Percentiles rank a stretch among this genome's conserved stretches.
Evolutionary conservation across 768 basidiomycete species (phyloP).

Genomic region (Lepiota venenata): DNA sequence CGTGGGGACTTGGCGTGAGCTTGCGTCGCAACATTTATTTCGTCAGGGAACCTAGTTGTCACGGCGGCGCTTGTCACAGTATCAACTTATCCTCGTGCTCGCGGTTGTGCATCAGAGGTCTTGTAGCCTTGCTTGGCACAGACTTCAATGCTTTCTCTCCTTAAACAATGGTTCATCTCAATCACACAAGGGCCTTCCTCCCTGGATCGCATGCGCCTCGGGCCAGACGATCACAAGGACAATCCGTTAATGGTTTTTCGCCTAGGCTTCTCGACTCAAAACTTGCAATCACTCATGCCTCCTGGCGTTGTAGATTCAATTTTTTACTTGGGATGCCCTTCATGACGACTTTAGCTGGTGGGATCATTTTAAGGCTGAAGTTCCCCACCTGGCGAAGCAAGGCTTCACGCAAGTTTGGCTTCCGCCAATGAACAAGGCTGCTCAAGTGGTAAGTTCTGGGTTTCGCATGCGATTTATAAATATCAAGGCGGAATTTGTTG

Average conservation of each 20-base stretch:
- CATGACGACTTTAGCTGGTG: conserved; percentile 72
- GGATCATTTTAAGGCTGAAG: conserved; percentile 65
- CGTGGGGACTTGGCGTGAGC: too few relatives aligned
- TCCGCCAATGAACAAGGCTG: conserved; percentile 82
- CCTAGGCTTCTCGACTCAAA: neutral
- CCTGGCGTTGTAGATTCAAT: conserved; percentile 55
- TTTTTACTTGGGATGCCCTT: conserved; percentile 78
- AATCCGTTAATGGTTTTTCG: conserved; percentile 68
- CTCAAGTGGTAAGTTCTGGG: conserved; percentile 42
- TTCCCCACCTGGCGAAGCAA: conserved; percentile 58
- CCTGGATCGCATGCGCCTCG: conserved; percentile 58
- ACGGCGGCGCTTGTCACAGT: neutral
- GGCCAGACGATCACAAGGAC: conserved; percentile 40
- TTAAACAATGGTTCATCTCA: conserved; percentile 15
- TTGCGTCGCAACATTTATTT: too few relatives aligned
- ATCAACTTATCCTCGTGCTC: too few relatives aligned
- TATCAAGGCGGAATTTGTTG: neutral
- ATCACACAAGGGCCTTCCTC: conserved; percentile 29
- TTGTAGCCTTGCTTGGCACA: too few relatives aligned
- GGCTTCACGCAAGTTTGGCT: conserved; percentile 84
- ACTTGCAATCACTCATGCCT: neutral
- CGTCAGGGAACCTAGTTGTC: too few relatives aligned
- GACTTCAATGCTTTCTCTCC: conserved; percentile 11
- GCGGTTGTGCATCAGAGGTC: too few relatives aligned
- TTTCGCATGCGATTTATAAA: neutral